Evolutionary conservation across 345 rosid species (phyloP).

Genomic region (Linum trigynum): DNA sequence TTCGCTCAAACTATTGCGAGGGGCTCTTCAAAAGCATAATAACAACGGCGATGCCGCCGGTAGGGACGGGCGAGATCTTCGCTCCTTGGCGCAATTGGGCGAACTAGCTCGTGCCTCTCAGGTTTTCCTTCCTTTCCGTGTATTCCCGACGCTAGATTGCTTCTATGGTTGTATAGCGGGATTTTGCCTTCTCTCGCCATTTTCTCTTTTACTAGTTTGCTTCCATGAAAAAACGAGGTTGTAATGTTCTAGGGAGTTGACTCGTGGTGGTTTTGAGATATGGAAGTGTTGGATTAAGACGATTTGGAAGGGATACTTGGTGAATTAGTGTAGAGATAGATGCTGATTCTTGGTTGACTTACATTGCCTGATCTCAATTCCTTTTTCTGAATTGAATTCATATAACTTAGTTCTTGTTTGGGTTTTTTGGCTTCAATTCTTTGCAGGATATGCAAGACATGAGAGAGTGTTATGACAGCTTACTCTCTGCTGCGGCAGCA

Average conservation of each 20-base stretch:
- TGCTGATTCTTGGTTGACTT: not conserved
- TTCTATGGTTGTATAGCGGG: too few species aligned
- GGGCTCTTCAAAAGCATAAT: conserved; percentile 40
- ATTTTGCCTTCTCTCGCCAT: not conserved
- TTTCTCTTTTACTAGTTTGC: not conserved
- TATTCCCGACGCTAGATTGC: not conserved
- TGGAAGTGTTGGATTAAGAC: too few species aligned
- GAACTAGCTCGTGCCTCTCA: conserved; percentile 71
- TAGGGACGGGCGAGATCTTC: conserved; percentile 41
- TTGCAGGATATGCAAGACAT: conserved; percentile 8
- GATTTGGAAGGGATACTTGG: too few species aligned
- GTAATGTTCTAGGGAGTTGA: too few species aligned
- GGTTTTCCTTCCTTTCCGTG: conserved; percentile 26
- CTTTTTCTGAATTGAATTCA: not conserved
- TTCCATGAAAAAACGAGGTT: too few species aligned
- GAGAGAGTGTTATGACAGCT: conserved; percentile 6
- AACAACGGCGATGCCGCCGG: conserved; percentile 17
- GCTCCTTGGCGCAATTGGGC: conserved; percentile 38
- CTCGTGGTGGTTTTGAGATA: too few species aligned
- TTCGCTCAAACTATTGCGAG: conserved; percentile 62
- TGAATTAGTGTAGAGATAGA: too few species aligned
- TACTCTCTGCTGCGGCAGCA: conserved; percentile 6
- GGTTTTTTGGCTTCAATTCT: not conserved
- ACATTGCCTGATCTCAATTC: not conserved
- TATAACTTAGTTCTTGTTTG: not conserved